Base-by-base conservation (phyloP, 371 early-diverging fungal species). In the Mucor racemosus region DNA sequence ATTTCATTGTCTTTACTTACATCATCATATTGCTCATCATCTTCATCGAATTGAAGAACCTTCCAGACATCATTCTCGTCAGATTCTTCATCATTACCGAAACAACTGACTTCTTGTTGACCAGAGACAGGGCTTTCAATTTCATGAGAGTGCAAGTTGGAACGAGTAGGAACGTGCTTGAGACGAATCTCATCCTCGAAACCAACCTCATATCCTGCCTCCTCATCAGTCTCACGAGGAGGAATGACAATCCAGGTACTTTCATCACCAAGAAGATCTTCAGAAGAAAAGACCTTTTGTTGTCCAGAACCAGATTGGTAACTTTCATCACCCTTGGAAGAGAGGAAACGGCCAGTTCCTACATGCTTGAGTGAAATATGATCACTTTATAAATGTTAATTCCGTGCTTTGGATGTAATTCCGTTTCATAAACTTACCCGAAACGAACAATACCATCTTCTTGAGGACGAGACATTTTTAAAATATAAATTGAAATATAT, bases 11-110 rank as follows among this genome's bases (percentile, higher is more conserved):
- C 11, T 13, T 13, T 34, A 58, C 14, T 59, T 31, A 41, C 63
- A 59, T 62, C 72, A 56, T 80, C 80, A 34, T 82, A 76, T 34
- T 74, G 78, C 9, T 79, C 66, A n/a, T 68, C 58, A 44, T 67
- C 72, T 50, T 67, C 64, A 33, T 68, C 72, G 36, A 58, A 54
- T 58, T 80, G 78, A 46, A 85, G 79, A 35, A 89, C 75, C 7
- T 76, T 58, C 90, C 90, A 90, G 56, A 83, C 65, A 62, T 90
- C 90, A 63, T 88, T 88, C 26, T 84, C 77, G 65, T 90, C 88
- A 15, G 77, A 73, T 7, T 64, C 56, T 26, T 70, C 59, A 39
- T 79, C 78, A 66, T 81, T 73, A 60, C 88, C 90, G 56, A 77
- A 88, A 46, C 81, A 82, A 44, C 85, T 78, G 41, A 86, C 86